Base-by-base conservation (phyloP, 805 yeast genomes). In the Pichia insulana region DNA sequence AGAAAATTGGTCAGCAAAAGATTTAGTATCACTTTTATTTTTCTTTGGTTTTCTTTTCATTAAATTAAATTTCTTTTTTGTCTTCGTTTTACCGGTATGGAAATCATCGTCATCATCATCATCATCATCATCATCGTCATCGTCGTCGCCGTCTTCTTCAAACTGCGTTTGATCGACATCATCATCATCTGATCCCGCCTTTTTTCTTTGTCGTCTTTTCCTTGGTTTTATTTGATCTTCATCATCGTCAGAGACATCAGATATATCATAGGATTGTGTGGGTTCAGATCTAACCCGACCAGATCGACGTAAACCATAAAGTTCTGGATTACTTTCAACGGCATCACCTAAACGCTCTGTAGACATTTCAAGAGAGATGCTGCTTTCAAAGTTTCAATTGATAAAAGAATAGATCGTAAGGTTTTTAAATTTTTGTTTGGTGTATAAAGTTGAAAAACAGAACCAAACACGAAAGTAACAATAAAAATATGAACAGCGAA, bases 221-320 rank as follows among this genome's bases (percentile, higher is more conserved):
- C 45, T 46, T 10, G 52, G 25, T 12, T 37, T 34, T 2, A 34
- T 44, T 13, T 55, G 52, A 6, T 50, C 53, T 16, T 51, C 54
- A 3, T 60, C 63, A 13, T 58, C 62, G 22, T 61, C 64, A 25
- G 53, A 56, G 3, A 48, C 56, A 20, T 51, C 55, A 2, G 45
- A 48, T 20, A 38, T 47, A 28, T 67, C 70, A 26, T 59, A 60
- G 1, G 62, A 55, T 11, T 49, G 62, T n/a, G 31, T 12, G 16
- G 67, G 65, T 36, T 54, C 54, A 3, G 63, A 51, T 46, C 78
- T 68, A 9, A 81, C 76, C 53, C 92, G 68, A 34, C 78, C 78
- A 4, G 89, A 80, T 50, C 94, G 71, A 62, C 95, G 74, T 42
- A 84, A 67, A 2, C 95, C 95, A 52, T 84, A 84, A n/a, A 84